These are phyloP conservation scores for Petasospora fabianii DNA, from an alignment of 1,139 yeast species.

Conservation along the genomic window DNA sequence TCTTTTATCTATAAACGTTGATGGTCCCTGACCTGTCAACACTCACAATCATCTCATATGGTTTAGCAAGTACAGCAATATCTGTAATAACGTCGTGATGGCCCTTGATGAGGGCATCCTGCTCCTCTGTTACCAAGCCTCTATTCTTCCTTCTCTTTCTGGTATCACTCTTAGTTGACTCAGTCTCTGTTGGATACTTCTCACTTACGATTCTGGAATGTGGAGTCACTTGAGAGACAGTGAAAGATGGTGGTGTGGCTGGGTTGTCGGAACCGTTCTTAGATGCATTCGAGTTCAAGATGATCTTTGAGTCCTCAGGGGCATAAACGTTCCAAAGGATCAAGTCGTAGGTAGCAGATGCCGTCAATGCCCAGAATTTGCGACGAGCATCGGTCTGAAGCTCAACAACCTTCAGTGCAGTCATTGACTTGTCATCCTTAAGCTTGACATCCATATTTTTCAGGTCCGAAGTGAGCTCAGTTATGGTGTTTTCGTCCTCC, in stretches of 20 bases:
- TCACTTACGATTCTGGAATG: conserved; percentile 34
- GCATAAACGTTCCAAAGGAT: conserved; percentile 46
- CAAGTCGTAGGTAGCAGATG: conserved; percentile 39
- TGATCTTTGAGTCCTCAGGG: conserved; percentile 38
- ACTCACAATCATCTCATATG: conserved; percentile 59
- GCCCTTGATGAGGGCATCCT: conserved; percentile 34
- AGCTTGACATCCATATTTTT: conserved; percentile 4
- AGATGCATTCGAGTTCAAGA: conserved; percentile 29
- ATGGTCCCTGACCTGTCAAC: conserved; percentile 63
- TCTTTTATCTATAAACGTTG: conserved; percentile 46
- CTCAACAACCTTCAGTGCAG: conserved; percentile 28
- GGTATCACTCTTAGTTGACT: conserved; percentile 15
- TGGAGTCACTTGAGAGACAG: conserved; percentile 34
- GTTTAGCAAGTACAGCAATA: conserved; percentile 43
- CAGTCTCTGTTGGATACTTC: conserved; percentile 22
- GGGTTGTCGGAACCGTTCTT: not conserved
- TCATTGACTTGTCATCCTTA: conserved; percentile 22
- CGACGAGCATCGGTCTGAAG: conserved; percentile 22
- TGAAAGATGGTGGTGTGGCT: conserved; percentile 29
- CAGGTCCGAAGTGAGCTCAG: conserved; percentile 6
- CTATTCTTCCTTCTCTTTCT: conserved; percentile 21
- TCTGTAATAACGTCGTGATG: conserved; percentile 52
- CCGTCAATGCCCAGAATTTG: conserved; percentile 27
- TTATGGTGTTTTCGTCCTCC: conserved; percentile 1
- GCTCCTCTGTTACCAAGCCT: conserved; percentile 35